Percentiles rank a stretch among this genome's conserved stretches.
These are phyloP conservation scores for Cicer pinnatifidum DNA, from an alignment of 306 rosid genomes.

Conservation along the genomic window DNA sequence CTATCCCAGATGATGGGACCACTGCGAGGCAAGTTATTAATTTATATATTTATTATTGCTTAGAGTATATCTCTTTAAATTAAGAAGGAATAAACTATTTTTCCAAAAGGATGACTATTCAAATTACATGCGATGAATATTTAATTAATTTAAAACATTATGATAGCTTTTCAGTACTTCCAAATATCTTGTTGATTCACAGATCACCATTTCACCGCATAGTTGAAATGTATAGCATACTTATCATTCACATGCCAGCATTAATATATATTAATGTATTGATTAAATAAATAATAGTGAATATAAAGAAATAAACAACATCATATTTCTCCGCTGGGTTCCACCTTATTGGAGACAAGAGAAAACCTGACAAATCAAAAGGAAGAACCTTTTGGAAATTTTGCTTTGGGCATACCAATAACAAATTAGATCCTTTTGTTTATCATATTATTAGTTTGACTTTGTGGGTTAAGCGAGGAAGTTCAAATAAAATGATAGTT, in stretches of 20 bases:
- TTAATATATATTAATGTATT: not conserved
- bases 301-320: not conserved
- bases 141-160: not conserved
- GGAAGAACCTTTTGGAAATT: not conserved
- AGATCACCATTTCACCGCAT: slow-evolving; percentile 23
- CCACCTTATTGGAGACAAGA: slow-evolving; percentile 41
- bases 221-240: slow-evolving; percentile 13
- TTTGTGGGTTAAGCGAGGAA: too few species aligned
- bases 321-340: slow-evolving; percentile 22
- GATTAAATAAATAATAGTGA: not conserved
- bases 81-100: slow-evolving; percentile 18
- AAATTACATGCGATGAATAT: slow-evolving; percentile 16
- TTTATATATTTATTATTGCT: not conserved
- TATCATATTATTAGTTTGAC: not conserved
- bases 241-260: slow-evolving; percentile 29
- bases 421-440: slow-evolving; percentile 6
- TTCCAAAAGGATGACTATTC: not conserved
- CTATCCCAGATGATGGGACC: slow-evolving; percentile 88
- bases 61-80: not conserved
- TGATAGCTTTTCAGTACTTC: slow-evolving; percentile 39
- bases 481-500: too few species aligned
- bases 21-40: slow-evolving; percentile 57
- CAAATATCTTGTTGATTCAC: slow-evolving; percentile 34
- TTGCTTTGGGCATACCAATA: slow-evolving; percentile 16
- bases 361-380: slow-evolving; percentile 17